These are phyloP conservation scores for Ambrosia hybrid DNA, from an alignment of 140 eudicot species.

Conservation along the genomic window DNA sequence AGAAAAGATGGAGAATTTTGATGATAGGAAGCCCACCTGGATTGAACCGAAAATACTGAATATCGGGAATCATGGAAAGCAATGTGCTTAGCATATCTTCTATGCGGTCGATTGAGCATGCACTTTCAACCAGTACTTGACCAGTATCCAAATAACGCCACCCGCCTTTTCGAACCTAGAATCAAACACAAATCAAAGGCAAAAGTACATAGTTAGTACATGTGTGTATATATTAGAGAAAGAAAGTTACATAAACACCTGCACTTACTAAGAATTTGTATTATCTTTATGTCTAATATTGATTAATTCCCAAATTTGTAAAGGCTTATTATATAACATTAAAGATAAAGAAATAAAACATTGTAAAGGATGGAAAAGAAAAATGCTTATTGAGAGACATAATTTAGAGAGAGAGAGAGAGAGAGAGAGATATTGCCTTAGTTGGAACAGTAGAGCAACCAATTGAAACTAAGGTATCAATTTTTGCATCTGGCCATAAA, in stretches of 20 bases:
- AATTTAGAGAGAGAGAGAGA: background rate
- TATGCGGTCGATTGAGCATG: conserved; percentile 91
- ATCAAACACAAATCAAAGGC: conserved; percentile 1
- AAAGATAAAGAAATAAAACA: background rate
- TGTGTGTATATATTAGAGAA: background rate
- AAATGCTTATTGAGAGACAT: background rate
- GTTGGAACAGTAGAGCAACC: conserved; percentile 94
- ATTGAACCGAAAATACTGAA: conserved; percentile 83
- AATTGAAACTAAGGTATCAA: conserved; percentile 87
- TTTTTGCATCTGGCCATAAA: conserved; percentile 90
- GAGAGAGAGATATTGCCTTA: conserved; percentile 47
- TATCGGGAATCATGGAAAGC: conserved; percentile 90
- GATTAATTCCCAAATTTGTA: too few relatives aligned
- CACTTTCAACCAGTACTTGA: conserved; percentile 93
- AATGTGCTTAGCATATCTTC: conserved; percentile 86
- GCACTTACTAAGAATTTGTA: background rate
- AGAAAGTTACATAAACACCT: conserved; percentile 4
- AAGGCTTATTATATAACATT: too few relatives aligned
- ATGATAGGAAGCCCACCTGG: conserved; percentile 59
- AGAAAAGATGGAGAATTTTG: background rate
- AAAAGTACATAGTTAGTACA: conserved; percentile 4
- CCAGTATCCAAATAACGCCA: conserved; percentile 97
- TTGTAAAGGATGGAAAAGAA: background rate
- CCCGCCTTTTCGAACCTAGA: conserved; percentile 84
- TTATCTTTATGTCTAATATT: too few relatives aligned